Base-by-base conservation (phyloP, 768 basidiomycete species). In the Suillus placidus region DNA sequence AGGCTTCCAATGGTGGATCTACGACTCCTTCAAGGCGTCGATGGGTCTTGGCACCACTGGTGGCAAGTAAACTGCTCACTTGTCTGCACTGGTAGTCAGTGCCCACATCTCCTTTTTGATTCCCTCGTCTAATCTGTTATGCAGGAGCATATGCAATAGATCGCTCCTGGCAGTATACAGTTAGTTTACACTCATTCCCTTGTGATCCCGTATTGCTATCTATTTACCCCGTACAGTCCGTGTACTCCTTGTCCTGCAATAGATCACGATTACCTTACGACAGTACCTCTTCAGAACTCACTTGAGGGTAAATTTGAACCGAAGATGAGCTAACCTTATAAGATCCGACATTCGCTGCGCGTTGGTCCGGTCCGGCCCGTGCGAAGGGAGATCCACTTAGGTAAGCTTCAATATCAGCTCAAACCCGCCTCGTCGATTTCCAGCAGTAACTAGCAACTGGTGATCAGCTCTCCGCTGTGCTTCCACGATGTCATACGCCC, bases 1-100 rank as follows among this genome's bases (percentile, higher is more conserved):
- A 81, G 93, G 91, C 74, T 92, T 92, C 90, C 91, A 93, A 84
- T 93, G 92, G 92, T 94, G 93, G 91, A 93, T 95, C 80, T 95
- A 94, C 77, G 94, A 94, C 76, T 82, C 86, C 61, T 94, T 94
- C 87, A 94, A 94, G 84, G 66, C 85, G 30, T 76, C 88, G 61
- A 90, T 94, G 89, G 92, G 92, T 73, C 83, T 94, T 78, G 92
- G 92, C 66, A 94, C 92, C 62, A 93, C 92, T 51, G 92, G 92
- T 82, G 92, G 92, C 78, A 94, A 94, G 81, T 94, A 90, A 80
- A 79, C 43, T 42, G 18, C 26, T 12, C 16, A 13, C 18, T 32
- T n/a, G 26, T 42, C 30, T 42, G 30, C 40, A 55, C 35, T n/a
- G 34, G 30, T 60, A 42, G 58, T 60, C 40, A 60, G 58, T 60